Evolutionary conservation across 2,329 filamentous ascomycete genomes (phyloP).

Genomic region (Alternaria sp.): DNA sequence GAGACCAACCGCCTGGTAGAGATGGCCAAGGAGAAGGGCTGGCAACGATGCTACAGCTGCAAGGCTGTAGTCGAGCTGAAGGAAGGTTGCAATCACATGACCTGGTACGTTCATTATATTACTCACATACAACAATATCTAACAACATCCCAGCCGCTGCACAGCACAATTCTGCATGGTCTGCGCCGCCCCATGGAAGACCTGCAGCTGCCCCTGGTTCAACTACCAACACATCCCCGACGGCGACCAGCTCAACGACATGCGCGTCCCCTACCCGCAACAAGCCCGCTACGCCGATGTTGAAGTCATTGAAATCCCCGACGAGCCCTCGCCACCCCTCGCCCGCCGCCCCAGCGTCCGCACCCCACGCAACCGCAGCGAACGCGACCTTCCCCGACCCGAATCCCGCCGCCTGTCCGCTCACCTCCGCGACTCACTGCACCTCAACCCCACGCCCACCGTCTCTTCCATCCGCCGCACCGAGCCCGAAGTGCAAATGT

Average conservation of each 20-base stretch:
- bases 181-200: slow-evolving; percentile 82
- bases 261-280: slow-evolving; percentile 40
- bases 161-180: slow-evolving; percentile 87
- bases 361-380: slow-evolving; percentile 29
- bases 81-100: slow-evolving; percentile 89
- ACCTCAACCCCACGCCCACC: slow-evolving; percentile 31
- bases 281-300: slow-evolving; percentile 29
- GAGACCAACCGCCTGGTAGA: slow-evolving; percentile 69
- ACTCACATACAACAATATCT: slow-evolving; percentile 18
- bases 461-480: slow-evolving; percentile 34
- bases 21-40: slow-evolving; percentile 71
- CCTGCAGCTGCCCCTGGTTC: slow-evolving; percentile 82
- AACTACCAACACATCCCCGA: slow-evolving; percentile 63
- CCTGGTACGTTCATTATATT: slow-evolving; percentile 65
- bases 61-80: slow-evolving; percentile 76
- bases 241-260: slow-evolving; percentile 57
- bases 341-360: slow-evolving; percentile 36
- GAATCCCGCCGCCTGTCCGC: slow-evolving; percentile 50
- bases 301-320: slow-evolving; percentile 41
- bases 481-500: slow-evolving; percentile 56
- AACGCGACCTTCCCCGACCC: slow-evolving; percentile 32
- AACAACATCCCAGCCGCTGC: slow-evolving; percentile 64
- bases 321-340: slow-evolving; percentile 31
- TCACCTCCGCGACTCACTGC: slow-evolving; percentile 57
- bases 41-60: slow-evolving; percentile 79